Percentiles rank a stretch among this genome's conserved stretches.
phyloP scores from a whole-genome alignment of 176 grass and related monocot species.

The Ensete ventricosum region DNA sequence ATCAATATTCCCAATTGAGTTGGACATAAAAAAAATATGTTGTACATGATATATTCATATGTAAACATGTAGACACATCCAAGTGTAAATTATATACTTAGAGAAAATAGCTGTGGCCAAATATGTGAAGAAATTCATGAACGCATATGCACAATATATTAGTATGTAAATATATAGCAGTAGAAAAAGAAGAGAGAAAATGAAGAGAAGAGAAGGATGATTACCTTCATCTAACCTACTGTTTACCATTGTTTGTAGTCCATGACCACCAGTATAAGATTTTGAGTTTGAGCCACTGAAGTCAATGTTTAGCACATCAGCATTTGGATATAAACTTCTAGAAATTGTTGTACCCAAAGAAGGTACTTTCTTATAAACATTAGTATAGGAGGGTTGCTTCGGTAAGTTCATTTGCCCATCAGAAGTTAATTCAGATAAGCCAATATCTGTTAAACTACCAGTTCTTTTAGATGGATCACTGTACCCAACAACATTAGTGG shows the following conservation, averaged over 20 bases:
- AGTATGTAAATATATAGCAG: background rate
- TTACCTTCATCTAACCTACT: constrained; percentile 56
- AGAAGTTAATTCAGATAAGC: constrained; percentile 34
- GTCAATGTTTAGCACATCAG: constrained; percentile 37
- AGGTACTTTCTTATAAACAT: constrained; percentile 46
- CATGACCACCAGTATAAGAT: constrained; percentile 30
- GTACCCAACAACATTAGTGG: constrained; percentile 25
- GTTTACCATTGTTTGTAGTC: constrained; percentile 36
- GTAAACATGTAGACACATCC: background rate
- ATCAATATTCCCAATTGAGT: background rate
- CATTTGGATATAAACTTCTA: constrained; percentile 42
- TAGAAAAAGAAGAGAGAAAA: background rate
- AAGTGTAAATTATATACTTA: too few relatives aligned
- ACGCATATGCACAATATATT: too few relatives aligned
- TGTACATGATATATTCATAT: background rate
- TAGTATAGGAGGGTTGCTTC: constrained; percentile 30
- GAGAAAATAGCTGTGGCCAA: too few relatives aligned
- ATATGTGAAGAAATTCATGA: too few relatives aligned
- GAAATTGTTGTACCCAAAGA: constrained; percentile 31
- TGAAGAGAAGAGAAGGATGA: background rate
- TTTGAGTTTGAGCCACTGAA: constrained; percentile 29
- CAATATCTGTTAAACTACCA: constrained; percentile 29
- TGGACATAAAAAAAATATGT: background rate
- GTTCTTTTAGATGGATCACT: constrained; percentile 35
- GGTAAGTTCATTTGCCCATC: constrained; percentile 41